Percentiles rank a stretch among this genome's conserved stretches.
Evolutionary conservation across 306 rosid species (phyloP).

Genomic region (Sesbania bispinosa): DNA sequence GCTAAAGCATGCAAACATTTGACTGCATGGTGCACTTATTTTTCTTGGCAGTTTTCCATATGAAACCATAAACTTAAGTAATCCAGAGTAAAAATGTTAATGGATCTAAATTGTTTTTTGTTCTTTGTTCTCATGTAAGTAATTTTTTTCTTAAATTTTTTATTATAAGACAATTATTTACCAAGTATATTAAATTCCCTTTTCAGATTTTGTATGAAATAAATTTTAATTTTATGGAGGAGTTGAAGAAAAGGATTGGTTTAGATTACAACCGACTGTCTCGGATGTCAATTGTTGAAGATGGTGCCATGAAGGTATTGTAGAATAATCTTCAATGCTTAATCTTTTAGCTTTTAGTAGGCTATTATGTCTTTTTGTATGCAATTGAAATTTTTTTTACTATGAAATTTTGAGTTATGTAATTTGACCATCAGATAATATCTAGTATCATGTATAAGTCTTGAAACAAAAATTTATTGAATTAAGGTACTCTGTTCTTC

Average conservation of each 20-base stretch:
- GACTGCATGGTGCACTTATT: constrained; percentile 1
- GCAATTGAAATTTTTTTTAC: not conserved
- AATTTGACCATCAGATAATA: not conserved
- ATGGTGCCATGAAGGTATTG: constrained; percentile 63
- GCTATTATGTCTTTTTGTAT: not conserved
- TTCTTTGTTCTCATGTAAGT: not conserved
- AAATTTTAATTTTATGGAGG: constrained; percentile 55
- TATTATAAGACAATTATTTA: constrained; percentile 16
- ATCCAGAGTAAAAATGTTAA: constrained; percentile 1
- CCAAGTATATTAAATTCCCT: not conserved
- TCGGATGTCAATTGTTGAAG: constrained; percentile 73
- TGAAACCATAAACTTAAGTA: not conserved
- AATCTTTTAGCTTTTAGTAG: constrained; percentile 12
- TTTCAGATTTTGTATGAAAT: constrained; percentile 65
- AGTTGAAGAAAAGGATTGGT: constrained; percentile 71
- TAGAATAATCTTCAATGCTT: constrained; percentile 12
- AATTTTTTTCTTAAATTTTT: not conserved
- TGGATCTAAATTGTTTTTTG: not conserved
- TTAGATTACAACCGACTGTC: constrained; percentile 59
- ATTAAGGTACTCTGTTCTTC: too few relatives aligned
- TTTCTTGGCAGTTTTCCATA: constrained; percentile 11
- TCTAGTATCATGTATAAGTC: not conserved
- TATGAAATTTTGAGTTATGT: not conserved
- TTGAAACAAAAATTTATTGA: not conserved
- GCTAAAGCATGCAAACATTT: constrained; percentile 17